Conservation (phyloP, 2,329 filamentous ascomycete species). For the Xylariaceae sp. region DNA sequence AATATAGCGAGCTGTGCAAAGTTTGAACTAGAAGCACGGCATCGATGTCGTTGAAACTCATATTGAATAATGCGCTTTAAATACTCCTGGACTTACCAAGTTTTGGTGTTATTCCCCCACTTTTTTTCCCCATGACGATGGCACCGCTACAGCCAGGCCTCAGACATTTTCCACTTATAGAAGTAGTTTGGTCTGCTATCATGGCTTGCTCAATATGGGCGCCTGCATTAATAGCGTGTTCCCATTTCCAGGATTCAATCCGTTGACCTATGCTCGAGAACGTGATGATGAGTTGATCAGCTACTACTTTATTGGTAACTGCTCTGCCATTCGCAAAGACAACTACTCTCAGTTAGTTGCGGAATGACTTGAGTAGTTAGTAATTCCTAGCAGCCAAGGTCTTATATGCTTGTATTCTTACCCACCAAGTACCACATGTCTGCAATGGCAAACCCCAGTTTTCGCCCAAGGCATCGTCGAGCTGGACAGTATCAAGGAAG, state of each 20-base stretch:
- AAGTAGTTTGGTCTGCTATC: not conserved
- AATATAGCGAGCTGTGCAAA: not conserved
- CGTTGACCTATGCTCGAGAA: not conserved
- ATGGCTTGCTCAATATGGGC: not conserved
- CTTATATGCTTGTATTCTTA: not conserved
- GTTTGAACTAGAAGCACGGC: not conserved
- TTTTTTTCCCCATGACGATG: not conserved
- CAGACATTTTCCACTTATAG: not conserved
- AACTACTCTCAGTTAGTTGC: not conserved
- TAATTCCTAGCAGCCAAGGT: not conserved
- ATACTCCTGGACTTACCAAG: not conserved
- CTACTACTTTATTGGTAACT: not conserved
- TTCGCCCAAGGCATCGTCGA: not conserved
- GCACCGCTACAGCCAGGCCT: not conserved
- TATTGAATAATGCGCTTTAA: not conserved
- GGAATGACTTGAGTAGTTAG: not conserved
- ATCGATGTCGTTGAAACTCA: not conserved
- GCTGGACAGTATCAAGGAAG: not conserved
- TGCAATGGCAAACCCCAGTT: not conserved
- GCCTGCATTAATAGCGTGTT: not conserved
- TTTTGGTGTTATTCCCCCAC: not conserved
- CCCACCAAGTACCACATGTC: not conserved
- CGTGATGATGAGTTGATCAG: no score
- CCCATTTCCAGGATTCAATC: not conserved
- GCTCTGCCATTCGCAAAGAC: not conserved